phyloP scores from a whole-genome alignment of 2,329 filamentous ascomycete species.

The Falciphora oryzae region DNA sequence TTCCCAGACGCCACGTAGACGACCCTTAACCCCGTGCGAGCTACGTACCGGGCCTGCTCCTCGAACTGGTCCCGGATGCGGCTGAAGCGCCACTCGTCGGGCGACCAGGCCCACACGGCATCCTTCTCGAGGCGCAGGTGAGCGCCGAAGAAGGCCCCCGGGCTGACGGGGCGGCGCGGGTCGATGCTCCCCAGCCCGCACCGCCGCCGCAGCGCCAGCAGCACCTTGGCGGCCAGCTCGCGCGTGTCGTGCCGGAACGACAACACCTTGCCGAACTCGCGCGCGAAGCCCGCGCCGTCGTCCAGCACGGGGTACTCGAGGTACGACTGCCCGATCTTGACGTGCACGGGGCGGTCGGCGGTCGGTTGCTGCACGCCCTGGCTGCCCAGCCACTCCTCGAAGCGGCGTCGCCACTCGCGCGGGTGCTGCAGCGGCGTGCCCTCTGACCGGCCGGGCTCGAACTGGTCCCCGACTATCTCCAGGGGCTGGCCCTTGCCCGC shows the following conservation, averaged over 20 bases:
- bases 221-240: conserved; percentile 22
- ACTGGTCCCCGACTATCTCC: conserved; percentile 24
- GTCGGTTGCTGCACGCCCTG: conserved; percentile 15
- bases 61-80: conserved; percentile 26
- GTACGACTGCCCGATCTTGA: conserved; percentile 27
- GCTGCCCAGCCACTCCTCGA: conserved; percentile 24
- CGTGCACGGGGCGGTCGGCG: conserved; percentile 19
- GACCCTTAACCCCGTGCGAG: conserved; percentile 19
- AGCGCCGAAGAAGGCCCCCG: conserved; percentile 24
- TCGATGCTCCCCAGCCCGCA: conserved; percentile 20
- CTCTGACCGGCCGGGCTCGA: conserved; percentile 24
- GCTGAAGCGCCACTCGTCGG: conserved; percentile 24
- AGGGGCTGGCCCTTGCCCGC: conserved; percentile 14
- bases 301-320: conserved; percentile 31
- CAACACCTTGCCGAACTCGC: conserved; percentile 28
- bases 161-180: conserved; percentile 19
- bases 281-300: conserved; percentile 28
- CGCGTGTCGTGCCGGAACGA: conserved; percentile 27
- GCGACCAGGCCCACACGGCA: conserved; percentile 25
- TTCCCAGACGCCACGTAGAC: conserved; percentile 27
- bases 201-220: conserved; percentile 18
- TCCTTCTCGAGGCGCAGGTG: conserved; percentile 27
- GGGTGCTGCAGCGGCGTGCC: conserved; percentile 18
- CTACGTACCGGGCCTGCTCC: conserved; percentile 22
- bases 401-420: conserved; percentile 21